Evolutionary conservation across 768 basidiomycete genomes (phyloP).

Genomic region (Termitomyces sp.): DNA sequence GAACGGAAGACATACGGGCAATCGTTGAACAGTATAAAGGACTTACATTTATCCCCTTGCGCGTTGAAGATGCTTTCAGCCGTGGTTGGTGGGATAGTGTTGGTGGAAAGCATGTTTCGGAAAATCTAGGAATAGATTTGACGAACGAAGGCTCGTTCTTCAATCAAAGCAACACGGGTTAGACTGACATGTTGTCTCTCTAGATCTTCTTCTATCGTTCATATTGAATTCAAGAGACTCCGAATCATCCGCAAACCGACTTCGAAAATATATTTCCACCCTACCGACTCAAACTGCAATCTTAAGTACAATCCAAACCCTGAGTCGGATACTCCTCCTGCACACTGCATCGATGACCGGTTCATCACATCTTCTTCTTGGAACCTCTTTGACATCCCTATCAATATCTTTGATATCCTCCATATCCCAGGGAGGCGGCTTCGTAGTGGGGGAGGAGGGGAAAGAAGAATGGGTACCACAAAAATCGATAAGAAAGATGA

Average conservation of each 20-base stretch:
- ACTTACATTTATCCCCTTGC: slow-evolving; percentile 56
- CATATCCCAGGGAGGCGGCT: slow-evolving; percentile 74
- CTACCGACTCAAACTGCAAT: slow-evolving; percentile 75
- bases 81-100: slow-evolving; percentile 56
- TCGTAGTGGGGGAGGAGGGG: slow-evolving; percentile 59
- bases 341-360: slow-evolving; percentile 52
- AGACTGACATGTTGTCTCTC: neutral
- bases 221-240: slow-evolving; percentile 12
- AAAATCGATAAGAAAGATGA: slow-evolving; percentile 5
- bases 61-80: slow-evolving; percentile 74
- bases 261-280: slow-evolving; percentile 51
- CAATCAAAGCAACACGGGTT: neutral
- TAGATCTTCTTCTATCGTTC: slow-evolving; percentile 27
- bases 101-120: slow-evolving; percentile 23
- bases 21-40: slow-evolving; percentile 42
- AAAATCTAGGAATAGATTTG: slow-evolving; percentile 40
- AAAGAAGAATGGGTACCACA: slow-evolving; percentile 63
- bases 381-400: slow-evolving; percentile 73
- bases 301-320: slow-evolving; percentile 47
- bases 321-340: slow-evolving; percentile 65
- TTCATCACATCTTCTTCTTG: slow-evolving; percentile 76
- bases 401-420: slow-evolving; percentile 71
- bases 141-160: slow-evolving; percentile 41
- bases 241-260: slow-evolving; percentile 20
- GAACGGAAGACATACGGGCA: slow-evolving; percentile 44